Conservation (phyloP, 2,329 filamentous ascomycete species). For the Epichloe festucae region DNA sequence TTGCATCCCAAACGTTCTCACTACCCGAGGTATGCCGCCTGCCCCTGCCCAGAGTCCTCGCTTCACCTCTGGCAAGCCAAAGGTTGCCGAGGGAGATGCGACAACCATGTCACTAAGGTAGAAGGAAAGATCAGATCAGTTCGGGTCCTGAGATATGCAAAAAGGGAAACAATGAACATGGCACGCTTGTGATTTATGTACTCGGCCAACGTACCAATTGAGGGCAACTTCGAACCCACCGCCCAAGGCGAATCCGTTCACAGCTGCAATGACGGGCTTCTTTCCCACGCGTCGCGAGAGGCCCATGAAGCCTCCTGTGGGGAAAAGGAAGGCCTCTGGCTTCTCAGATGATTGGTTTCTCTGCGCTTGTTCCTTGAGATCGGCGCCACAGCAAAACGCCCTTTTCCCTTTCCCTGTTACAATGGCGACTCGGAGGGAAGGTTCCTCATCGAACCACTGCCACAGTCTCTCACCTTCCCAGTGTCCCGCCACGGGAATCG, state of each 20-base stretch:
- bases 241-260: conserved; percentile 44
- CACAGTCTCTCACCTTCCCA: conserved; percentile 35
- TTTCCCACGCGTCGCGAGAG: conserved; percentile 42
- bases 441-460: conserved; percentile 40
- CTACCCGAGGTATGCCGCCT: conserved; percentile 37
- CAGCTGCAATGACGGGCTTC: conserved; percentile 47
- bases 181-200: too few relatives aligned
- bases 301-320: conserved; percentile 31
- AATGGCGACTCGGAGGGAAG: conserved; percentile 32
- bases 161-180: background rate
- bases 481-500: conserved; percentile 28
- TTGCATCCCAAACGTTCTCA: conserved; percentile 31
- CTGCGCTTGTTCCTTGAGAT: conserved; percentile 34
- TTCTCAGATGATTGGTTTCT: conserved; percentile 11
- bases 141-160: background rate
- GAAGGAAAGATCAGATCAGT: background rate
- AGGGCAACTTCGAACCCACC: conserved; percentile 45
- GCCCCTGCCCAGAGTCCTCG: conserved; percentile 41
- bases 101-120: conserved; percentile 35
- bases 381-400: conserved; percentile 42
- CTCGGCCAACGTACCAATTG: conserved; percentile 30
- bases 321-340: conserved; percentile 11
- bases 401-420: conserved; percentile 37
- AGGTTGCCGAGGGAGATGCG: conserved; percentile 35
- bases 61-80: conserved; percentile 39